phyloP scores from a whole-genome alignment of 225 moss, liverwort and hornwort species.

The Neckera pumila region DNA sequence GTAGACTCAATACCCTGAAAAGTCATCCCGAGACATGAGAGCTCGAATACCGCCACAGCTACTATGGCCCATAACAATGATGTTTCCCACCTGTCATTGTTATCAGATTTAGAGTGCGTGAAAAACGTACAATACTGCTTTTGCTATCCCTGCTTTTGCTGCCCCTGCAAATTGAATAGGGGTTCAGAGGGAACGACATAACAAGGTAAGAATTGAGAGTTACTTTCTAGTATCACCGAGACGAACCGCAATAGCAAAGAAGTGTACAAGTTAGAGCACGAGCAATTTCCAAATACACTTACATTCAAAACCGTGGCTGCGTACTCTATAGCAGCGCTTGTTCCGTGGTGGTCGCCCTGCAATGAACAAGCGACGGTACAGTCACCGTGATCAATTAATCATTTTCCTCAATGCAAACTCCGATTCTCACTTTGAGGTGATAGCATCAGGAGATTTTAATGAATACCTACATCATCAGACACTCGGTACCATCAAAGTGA shows the following conservation, averaged over 20 bases:
- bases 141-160: neutral
- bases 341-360: slow-evolving; percentile 62
- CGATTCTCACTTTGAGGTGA: neutral
- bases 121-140: neutral
- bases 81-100: slow-evolving; percentile 58
- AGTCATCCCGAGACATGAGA: slow-evolving; percentile 52
- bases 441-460: neutral
- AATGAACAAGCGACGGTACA: neutral
- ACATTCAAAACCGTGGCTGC: slow-evolving; percentile 62
- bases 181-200: neutral
- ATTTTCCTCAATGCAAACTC: neutral
- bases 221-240: neutral
- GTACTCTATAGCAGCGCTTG: slow-evolving; percentile 75
- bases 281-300: neutral
- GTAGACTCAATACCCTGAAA: slow-evolving; percentile 1
- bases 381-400: neutral
- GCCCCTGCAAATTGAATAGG: neutral
- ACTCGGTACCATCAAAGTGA: neutral
- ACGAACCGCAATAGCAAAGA: neutral
- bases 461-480: neutral
- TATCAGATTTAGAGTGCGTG: neutral
- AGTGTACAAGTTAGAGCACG: neutral
- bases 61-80: slow-evolving; percentile 73
- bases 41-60: slow-evolving; percentile 77
- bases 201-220: neutral